These are phyloP conservation scores for Sugiyamaella marilandica DNA, from an alignment of 805 yeast genomes.

Conservation along the genomic window DNA sequence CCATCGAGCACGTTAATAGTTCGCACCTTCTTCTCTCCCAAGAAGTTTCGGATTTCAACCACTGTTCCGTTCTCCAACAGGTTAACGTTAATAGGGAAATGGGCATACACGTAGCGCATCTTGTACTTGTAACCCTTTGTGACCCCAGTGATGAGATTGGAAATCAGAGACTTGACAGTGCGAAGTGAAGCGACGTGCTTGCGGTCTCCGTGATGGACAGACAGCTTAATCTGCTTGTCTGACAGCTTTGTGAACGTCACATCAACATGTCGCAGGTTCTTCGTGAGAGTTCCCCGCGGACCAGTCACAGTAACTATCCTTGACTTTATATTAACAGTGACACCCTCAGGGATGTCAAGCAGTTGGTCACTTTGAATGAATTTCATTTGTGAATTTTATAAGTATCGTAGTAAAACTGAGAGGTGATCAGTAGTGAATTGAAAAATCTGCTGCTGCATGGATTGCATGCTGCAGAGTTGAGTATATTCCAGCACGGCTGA, in stretches of 20 bases:
- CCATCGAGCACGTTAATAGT: conserved; percentile 80
- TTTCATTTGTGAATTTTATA: conserved; percentile 47
- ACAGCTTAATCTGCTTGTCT: conserved; percentile 71
- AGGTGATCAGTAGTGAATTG: no score
- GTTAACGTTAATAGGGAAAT: conserved; percentile 99
- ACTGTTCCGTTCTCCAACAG: conserved; percentile 69
- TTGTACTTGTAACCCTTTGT: conserved; percentile 99
- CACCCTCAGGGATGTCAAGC: conserved; percentile 87
- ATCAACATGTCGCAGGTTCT: conserved; percentile 90
- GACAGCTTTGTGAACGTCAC: conserved; percentile 79
- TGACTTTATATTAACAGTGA: conserved; percentile 83
- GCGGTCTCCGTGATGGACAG: conserved; percentile 98
- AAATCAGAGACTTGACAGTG: conserved; percentile 92
- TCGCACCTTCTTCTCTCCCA: conserved; percentile 98
- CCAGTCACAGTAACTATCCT: conserved; percentile 87
- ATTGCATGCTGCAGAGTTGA: no score
- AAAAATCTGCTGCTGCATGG: no score
- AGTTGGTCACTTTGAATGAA: conserved; percentile 82
- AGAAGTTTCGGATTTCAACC: conserved; percentile 97
- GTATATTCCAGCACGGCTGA: no score
- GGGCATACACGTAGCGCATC: conserved; percentile 99
- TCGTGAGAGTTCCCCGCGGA: conserved; percentile 92
- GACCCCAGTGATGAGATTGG: conserved; percentile 96
- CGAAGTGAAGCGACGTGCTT: conserved; percentile 99
- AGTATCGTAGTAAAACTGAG: no score